These are phyloP conservation scores for Polygonum maritimum DNA, from an alignment of 148 eudicot species.

Conservation along the genomic window DNA sequence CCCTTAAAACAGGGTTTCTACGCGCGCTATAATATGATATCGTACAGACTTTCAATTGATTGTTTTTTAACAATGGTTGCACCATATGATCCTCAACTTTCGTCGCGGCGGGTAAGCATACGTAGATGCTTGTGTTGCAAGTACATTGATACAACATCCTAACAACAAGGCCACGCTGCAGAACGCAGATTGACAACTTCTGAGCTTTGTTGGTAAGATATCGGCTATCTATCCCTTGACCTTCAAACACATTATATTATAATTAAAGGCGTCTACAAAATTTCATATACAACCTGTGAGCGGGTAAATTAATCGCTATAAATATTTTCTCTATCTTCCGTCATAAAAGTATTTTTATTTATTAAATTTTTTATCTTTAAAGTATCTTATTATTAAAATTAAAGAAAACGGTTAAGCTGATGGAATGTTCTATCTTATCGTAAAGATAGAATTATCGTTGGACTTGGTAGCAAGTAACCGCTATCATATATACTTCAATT, in stretches of 20 bases:
- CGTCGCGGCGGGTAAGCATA: background rate
- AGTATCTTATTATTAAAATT: no score
- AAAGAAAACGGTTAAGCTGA: no score
- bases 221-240: conserved; percentile 6
- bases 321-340: no score
- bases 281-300: no score
- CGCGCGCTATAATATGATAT: background rate
- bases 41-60: background rate
- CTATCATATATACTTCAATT: background rate
- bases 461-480: no score
- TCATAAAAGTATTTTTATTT: no score
- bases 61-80: background rate
- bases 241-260: background rate
- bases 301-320: no score
- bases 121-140: background rate
- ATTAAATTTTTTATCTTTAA: no score
- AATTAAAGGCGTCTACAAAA: background rate
- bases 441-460: no score
- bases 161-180: background rate
- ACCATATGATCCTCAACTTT: background rate
- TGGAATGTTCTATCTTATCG: no score
- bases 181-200: background rate
- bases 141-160: background rate
- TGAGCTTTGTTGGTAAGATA: background rate
- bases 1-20: background rate